phyloP scores from a whole-genome alignment of 768 basidiomycete genomes.

The Candolleomyces eurysporus region DNA sequence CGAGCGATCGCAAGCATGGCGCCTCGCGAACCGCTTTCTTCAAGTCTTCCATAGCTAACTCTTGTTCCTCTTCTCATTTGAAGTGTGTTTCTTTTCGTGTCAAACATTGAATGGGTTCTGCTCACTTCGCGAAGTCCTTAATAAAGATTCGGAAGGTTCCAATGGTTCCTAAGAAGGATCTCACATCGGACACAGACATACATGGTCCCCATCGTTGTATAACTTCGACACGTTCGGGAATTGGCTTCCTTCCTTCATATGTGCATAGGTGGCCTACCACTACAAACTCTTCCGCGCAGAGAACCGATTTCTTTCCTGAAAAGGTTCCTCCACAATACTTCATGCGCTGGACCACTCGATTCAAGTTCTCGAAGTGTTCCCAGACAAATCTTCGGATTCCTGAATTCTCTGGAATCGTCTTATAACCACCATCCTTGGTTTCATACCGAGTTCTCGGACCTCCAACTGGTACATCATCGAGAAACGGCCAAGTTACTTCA shows the following conservation, averaged over 20 bases:
- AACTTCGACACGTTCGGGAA: no score
- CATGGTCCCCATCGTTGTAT: no score
- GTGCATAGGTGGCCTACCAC: no score
- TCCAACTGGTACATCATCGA: constrained; percentile 34
- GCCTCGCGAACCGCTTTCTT: constrained; percentile 8
- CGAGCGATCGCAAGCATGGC: constrained; percentile 17
- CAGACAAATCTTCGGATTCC: no score
- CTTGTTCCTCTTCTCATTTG: background rate
- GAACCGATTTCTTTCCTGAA: no score
- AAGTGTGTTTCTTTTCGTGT: constrained; percentile 16
- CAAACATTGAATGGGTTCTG: constrained; percentile 16
- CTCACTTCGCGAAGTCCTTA: constrained; percentile 17
- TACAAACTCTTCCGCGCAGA: no score
- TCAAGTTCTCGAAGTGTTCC: no score
- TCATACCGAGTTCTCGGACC: constrained; percentile 29
- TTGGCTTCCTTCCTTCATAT: no score
- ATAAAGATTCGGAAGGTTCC: constrained; percentile 21
- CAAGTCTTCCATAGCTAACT: background rate
- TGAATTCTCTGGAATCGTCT: constrained; percentile 30
- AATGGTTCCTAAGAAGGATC: constrained; percentile 27
- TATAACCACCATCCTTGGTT: constrained; percentile 17
- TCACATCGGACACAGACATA: no score
- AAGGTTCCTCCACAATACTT: no score
- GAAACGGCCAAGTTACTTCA: constrained; percentile 27
- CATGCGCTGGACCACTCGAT: no score